These are phyloP conservation scores for Fusarium avenaceum DNA, from an alignment of 2,329 filamentous ascomycete species.

Conservation along the genomic window DNA sequence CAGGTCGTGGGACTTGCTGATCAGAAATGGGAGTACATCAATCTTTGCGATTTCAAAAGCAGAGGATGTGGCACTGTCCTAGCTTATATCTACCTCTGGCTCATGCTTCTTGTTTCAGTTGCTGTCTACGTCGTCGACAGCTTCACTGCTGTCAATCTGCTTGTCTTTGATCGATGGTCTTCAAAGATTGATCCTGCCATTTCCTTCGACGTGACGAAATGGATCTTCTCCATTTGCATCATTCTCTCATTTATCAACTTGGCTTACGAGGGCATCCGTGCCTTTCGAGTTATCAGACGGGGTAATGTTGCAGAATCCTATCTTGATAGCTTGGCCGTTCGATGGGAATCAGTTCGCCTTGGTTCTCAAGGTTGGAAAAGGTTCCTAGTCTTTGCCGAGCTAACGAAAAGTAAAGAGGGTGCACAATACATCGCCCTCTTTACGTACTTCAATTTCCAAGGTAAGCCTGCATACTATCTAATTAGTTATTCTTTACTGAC, in stretches of 20 bases:
- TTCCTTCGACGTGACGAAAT: conserved; percentile 83
- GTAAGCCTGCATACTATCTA: conserved; percentile 56
- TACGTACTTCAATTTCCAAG: conserved; percentile 83
- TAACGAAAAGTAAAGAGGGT: conserved; percentile 93
- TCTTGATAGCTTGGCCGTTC: conserved; percentile 86
- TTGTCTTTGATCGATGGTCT: conserved; percentile 91
- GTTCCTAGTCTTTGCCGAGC: conserved; percentile 91
- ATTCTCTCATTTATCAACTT: conserved; percentile 89
- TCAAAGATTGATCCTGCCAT: conserved; percentile 85
- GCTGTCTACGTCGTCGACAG: conserved; percentile 91
- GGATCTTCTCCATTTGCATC: conserved; percentile 95
- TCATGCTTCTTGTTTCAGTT: conserved; percentile 81
- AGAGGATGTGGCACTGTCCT: conserved; percentile 81
- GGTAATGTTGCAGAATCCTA: conserved; percentile 93
- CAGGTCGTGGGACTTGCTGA: conserved; percentile 78
- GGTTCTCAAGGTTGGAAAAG: conserved; percentile 84
- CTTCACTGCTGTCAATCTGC: conserved; percentile 91
- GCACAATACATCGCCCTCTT: conserved; percentile 92
- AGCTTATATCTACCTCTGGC: conserved; percentile 87
- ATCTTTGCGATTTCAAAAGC: conserved; percentile 82
- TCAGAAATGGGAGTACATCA: conserved; percentile 95
- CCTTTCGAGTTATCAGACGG: conserved; percentile 83
- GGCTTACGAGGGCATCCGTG: conserved; percentile 82
- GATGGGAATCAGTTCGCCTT: conserved; percentile 84
- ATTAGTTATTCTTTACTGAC: conserved; percentile 26